Evolutionary conservation across 164 flowering plant species (phyloP).

Genomic region (Vitis rotundifolia): DNA sequence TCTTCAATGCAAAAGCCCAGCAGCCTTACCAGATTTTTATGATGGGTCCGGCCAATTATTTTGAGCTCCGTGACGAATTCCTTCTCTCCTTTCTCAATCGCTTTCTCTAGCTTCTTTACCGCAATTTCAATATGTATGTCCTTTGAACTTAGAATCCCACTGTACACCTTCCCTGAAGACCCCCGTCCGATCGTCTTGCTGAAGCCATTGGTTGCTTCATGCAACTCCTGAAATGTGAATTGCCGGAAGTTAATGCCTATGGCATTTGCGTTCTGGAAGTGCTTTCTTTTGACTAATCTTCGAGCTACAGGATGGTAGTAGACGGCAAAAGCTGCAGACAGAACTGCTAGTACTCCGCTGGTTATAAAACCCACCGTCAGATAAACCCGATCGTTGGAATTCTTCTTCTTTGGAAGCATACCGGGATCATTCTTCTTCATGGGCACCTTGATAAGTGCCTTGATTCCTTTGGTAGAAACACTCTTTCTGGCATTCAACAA

Average conservation of each 20-base stretch:
- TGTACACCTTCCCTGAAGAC: conserved; percentile 19
- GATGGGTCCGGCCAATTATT: conserved; percentile 20
- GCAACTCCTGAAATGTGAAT: conserved; percentile 16
- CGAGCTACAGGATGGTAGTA: conserved; percentile 11
- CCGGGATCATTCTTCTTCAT: background rate
- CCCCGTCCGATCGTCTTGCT: conserved; percentile 8
- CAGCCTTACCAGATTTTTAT: conserved; percentile 20
- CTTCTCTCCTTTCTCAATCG: conserved; percentile 7
- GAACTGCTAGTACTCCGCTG: background rate
- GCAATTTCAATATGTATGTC: conserved; percentile 15
- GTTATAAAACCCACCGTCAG: conserved; percentile 5
- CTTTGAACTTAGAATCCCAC: conserved; percentile 9
- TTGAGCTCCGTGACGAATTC: conserved; percentile 24
- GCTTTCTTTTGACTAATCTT: conserved; percentile 3
- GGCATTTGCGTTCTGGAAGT: background rate
- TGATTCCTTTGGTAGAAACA: conserved; percentile 10
- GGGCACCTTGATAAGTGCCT: conserved; percentile 23
- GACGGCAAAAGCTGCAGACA: conserved; percentile 5
- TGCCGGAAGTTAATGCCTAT: conserved; percentile 15
- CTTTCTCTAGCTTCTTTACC: conserved; percentile 13
- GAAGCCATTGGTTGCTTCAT: conserved; percentile 20
- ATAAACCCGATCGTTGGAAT: background rate
- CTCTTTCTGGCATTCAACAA: conserved; percentile 18
- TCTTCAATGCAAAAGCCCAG: conserved; percentile 19
- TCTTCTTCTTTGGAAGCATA: background rate